phyloP scores from a whole-genome alignment of 2,329 filamentous ascomycete genomes.

The Pseudogymnoascus sp. region DNA sequence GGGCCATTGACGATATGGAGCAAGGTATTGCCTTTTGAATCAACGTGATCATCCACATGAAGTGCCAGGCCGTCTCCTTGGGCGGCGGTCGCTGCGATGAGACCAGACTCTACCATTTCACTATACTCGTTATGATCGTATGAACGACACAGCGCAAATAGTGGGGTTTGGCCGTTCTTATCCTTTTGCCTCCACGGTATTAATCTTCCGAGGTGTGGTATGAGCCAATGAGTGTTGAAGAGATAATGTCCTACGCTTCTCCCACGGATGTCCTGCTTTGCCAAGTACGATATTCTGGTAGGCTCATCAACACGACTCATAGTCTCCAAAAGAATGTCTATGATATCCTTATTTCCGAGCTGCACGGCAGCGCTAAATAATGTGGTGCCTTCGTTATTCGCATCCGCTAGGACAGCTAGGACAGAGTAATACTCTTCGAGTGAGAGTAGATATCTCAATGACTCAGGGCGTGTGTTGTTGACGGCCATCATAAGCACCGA shows the following conservation, averaged over 20 bases:
- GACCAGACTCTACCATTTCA: slow-evolving; percentile 76
- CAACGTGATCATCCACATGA: slow-evolving; percentile 87
- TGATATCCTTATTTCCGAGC: slow-evolving; percentile 65
- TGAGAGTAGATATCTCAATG: slow-evolving; percentile 72
- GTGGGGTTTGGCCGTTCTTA: slow-evolving; percentile 93
- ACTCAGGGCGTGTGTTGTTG: slow-evolving; percentile 61
- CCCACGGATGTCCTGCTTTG: slow-evolving; percentile 72
- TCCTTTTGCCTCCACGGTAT: slow-evolving; percentile 87
- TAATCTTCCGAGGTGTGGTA: slow-evolving; percentile 65
- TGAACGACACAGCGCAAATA: slow-evolving; percentile 90
- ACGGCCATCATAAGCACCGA: slow-evolving; percentile 85
- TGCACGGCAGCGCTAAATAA: slow-evolving; percentile 87
- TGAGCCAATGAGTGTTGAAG: slow-evolving; percentile 80
- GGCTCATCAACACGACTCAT: slow-evolving; percentile 51
- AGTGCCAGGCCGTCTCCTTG: slow-evolving; percentile 75
- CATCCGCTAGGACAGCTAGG: slow-evolving; percentile 67
- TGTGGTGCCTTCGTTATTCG: slow-evolving; percentile 84
- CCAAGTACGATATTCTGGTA: slow-evolving; percentile 60
- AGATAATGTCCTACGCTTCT: slow-evolving; percentile 92
- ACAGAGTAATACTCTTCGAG: slow-evolving; percentile 69
- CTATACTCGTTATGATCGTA: slow-evolving; percentile 89
- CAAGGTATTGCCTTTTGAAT: slow-evolving; percentile 86
- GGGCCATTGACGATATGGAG: slow-evolving; percentile 93
- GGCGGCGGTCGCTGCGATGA: slow-evolving; percentile 63
- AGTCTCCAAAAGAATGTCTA: slow-evolving; percentile 68